Evolutionary conservation across 2,329 filamentous ascomycete species (phyloP), one percentile per base, ranked within the genome.

Genomic region (Ceratocystis harringtonii): DNA sequence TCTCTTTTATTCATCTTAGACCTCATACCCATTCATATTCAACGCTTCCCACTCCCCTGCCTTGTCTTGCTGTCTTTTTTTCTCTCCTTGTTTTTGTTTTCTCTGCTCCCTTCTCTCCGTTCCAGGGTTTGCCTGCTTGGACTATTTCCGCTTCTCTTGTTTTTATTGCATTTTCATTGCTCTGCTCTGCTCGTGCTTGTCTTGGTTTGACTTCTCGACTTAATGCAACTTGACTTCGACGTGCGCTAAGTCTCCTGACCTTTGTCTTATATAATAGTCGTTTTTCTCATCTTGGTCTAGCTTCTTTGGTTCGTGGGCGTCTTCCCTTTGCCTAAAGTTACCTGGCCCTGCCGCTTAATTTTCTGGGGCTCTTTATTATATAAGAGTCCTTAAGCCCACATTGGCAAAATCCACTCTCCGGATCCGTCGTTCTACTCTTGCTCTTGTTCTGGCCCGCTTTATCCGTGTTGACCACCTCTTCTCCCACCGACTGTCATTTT

Each of bases 221-320:
- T 15, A 15, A 41, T 3, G 10, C 36, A 41, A 15, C 36, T 41
- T 61, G 30, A 36, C 28, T 61, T 22, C n/a, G 7, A 52, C 28
- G 28, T 8, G 19, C n/a, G n/a, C 22, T 22, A 43, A 48, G 60
- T 62, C 60, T 43, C 60, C 60, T 58, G 28, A 36, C 55, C 55
- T 32, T 58, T 58, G 55, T 58, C 28, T 36, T 58, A n/a, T 62
- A n/a, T 62, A 28, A 62, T 44, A 32, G 17, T 58, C 55, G 28
- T 28, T 43, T 62, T 62, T 25, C 44, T 62, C 30, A 43, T 48
- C 60, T 62, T 48, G 17, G 41, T 43, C 19, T 44, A 28, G 41
- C 17, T 43, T 48, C 10, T 32, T 41, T 44, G 22, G 8, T 25
- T 43, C 48, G 19, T 28, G 10, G 44, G 48, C 48, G 25, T 2